These are phyloP conservation scores for Phialemoniopsis sp. DNA, from an alignment of 2,329 filamentous ascomycete species.

Conservation along the genomic window DNA sequence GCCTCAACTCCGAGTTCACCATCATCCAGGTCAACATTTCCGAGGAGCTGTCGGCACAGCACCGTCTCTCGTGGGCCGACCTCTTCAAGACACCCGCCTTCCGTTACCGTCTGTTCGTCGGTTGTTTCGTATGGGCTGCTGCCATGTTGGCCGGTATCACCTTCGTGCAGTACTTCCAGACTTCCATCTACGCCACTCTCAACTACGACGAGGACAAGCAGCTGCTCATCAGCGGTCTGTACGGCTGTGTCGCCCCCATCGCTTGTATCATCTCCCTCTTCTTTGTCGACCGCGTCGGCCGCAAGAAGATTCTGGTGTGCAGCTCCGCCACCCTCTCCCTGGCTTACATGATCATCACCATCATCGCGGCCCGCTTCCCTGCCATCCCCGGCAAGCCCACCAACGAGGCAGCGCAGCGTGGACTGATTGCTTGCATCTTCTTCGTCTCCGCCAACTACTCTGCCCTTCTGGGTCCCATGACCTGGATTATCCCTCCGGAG, in stretches of 20 bases:
- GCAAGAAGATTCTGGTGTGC: conserved; percentile 28
- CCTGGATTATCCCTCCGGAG: conserved; percentile 30
- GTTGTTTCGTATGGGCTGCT: conserved; percentile 33
- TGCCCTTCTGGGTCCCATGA: conserved; percentile 32
- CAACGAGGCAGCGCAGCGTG: conserved; percentile 29
- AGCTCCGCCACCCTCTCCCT: conserved; percentile 28
- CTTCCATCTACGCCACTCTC: conserved; percentile 33
- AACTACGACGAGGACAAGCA: conserved; percentile 29
- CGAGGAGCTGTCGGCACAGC: conserved; percentile 22
- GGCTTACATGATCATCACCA: conserved; percentile 32
- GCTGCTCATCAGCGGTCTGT: conserved; percentile 32
- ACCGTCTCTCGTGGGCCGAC: conserved; percentile 23
- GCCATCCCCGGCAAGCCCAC: conserved; percentile 27
- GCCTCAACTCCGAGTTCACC: conserved; percentile 21
- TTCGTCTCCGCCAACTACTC: conserved; percentile 31
- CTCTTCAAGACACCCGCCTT: conserved; percentile 26
- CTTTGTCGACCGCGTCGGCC: conserved; percentile 30
- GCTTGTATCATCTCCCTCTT: conserved; percentile 30
- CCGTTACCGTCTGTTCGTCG: conserved; percentile 30
- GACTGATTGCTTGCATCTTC: conserved; percentile 34
- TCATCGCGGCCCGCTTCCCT: conserved; percentile 29
- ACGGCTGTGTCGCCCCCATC: conserved; percentile 29
- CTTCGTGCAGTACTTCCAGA: conserved; percentile 37
- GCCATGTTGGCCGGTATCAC: conserved; percentile 35
- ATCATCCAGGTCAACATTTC: conserved; percentile 29